Conservation (phyloP, 2,329 filamentous ascomycete genomes). For the Zasmidium angulare region DNA sequence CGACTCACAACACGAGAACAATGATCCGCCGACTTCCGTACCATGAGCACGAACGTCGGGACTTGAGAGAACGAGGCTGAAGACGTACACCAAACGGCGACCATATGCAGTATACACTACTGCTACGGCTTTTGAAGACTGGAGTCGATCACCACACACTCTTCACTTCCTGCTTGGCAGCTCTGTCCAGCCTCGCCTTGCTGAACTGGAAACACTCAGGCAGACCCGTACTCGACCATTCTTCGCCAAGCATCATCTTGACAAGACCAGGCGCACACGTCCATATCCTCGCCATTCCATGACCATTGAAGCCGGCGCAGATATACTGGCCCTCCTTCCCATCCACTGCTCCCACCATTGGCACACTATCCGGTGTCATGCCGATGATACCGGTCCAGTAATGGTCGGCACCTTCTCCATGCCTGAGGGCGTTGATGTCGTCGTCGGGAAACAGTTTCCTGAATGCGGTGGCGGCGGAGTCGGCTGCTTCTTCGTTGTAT, state of each 20-base stretch:
- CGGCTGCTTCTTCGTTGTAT: constrained; percentile 42
- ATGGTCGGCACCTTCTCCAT: constrained; percentile 48
- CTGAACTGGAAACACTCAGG: constrained; percentile 27
- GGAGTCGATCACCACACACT: constrained; percentile 26
- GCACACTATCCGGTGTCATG: constrained; percentile 48
- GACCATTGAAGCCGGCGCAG: constrained; percentile 53
- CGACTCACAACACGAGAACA: too few relatives aligned
- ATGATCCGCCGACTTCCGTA: too few relatives aligned
- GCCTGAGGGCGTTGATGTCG: constrained; percentile 19
- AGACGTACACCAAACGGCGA: too few relatives aligned
- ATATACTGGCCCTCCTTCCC: constrained; percentile 47
- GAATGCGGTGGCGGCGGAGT: constrained; percentile 41
- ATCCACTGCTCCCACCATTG: constrained; percentile 47
- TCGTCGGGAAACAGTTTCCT: constrained; percentile 36
- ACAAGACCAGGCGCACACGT: constrained; percentile 47
- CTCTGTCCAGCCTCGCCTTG: constrained; percentile 13
- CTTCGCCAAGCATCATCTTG: constrained; percentile 40
- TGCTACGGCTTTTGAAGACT: too few relatives aligned
- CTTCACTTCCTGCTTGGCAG: constrained; percentile 15
- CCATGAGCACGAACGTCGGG: not conserved
- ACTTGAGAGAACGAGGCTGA: too few relatives aligned
- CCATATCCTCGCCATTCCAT: constrained; percentile 51
- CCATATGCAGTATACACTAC: too few relatives aligned
- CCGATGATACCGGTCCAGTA: constrained; percentile 51
- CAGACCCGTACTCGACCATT: constrained; percentile 22